Base-by-base conservation (phyloP, 2,329 filamentous ascomycete species). In the Calonectria ilicicola region DNA sequence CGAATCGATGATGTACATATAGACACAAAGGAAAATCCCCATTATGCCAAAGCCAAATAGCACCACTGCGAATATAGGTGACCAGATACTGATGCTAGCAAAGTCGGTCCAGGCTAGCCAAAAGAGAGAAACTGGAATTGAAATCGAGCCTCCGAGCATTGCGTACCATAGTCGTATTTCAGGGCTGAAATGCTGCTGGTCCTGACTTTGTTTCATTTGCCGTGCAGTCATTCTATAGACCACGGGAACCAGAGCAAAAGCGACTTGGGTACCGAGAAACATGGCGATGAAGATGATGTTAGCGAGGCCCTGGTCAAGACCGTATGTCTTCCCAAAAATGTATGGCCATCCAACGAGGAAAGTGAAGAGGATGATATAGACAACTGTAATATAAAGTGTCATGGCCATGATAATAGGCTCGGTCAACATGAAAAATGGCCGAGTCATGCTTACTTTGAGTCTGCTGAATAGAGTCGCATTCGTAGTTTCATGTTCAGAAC, bases 401-500 rank as follows among this genome's bases (percentile, higher is more conserved):
- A 90, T 82, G 6, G 87, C 80, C 8, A 86, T 76, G 10, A 84
- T 84, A 38, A 85, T 85, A 0, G 83, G 83, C 58, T 85, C 84
- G 0, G 79, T 81, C 1, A 83, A 65, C 79, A 85, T 84, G 26
- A 82, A 69, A 27, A 86, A 87, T 0, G 86, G 86, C 0, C 86
- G 79, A 3, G 83, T 83, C 75, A 84, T 84, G 47, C 88, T 79
- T 14, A 89, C 81, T 0, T 86, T 89, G 14, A 85, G 82, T 3
- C 84, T 79, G 60, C 93, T 89, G 5, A 91, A 91, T 46, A 89
- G 85, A 58, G 91, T 84, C 75, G 78, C 77, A 5, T 76, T 74
- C 3, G 90, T 81, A 65, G 88, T 89, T 81, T 94, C 92, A 68
- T 93, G 92, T 8, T 91, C 89, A 10, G 92, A 92, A 65, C 87